A percentile compares a stretch with the other conserved stretches of the same genome.
Conservation (phyloP, 108 stramenopile genomes). For the Pinguiococcus pyrenoidosus region DNA sequence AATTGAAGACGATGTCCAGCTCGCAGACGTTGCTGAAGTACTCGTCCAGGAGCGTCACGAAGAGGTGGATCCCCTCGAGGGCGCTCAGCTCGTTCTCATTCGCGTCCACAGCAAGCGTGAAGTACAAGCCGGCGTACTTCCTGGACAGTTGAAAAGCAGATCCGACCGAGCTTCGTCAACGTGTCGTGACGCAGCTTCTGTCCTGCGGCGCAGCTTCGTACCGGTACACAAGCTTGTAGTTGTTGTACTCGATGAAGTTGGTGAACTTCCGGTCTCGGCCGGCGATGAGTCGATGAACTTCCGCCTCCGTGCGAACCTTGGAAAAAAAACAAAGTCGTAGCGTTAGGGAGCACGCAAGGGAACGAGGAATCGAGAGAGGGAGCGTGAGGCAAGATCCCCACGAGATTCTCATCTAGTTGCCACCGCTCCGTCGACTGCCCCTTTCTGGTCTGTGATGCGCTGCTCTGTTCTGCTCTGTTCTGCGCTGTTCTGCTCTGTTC, state of each 20-base stretch:
- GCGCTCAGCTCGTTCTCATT: conserved; percentile 93
- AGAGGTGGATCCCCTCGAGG: conserved; percentile 92
- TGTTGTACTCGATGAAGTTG: conserved; percentile 93
- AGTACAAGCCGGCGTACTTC: conserved; percentile 88
- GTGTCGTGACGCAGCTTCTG: too few relatives aligned
- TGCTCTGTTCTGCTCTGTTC: too few relatives aligned
- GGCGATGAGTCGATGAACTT: conserved; percentile 88
- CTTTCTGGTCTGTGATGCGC: too few relatives aligned
- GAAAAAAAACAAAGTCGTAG: neutral
- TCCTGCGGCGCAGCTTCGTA: too few relatives aligned
- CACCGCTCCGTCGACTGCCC: too few relatives aligned
- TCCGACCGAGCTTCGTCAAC: too few relatives aligned
- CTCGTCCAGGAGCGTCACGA: conserved; percentile 92
- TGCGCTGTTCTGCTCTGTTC: too few relatives aligned
- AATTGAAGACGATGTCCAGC: conserved; percentile 91
- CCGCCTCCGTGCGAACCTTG: conserved; percentile 85
- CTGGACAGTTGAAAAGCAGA: too few relatives aligned
- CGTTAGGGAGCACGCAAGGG: too few relatives aligned
- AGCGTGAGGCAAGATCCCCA: too few relatives aligned
- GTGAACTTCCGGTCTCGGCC: conserved; percentile 94
- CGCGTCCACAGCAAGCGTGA: conserved; percentile 91
- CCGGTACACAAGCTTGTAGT: conserved; percentile 89
- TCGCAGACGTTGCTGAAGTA: conserved; percentile 61
- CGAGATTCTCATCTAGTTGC: too few relatives aligned
- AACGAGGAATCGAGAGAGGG: too few relatives aligned